Base-by-base conservation (phyloP, 257 asterid species). In the Petunia secreta region DNA sequence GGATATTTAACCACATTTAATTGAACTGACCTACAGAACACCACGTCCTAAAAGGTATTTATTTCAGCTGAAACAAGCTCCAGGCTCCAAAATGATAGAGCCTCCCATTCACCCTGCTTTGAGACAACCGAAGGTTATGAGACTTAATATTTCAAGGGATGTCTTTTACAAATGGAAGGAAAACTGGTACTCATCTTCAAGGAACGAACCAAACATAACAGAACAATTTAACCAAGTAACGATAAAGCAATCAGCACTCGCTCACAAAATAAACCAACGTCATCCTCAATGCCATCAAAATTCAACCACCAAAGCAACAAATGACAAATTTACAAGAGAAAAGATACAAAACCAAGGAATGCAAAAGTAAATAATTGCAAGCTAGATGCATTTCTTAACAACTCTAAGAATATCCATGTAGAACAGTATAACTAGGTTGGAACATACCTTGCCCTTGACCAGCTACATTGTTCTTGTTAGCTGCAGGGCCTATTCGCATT, bases 401-500 rank as follows among this genome's bases (percentile, higher is more conserved):
- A 80, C 82, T 62, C 80, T 71, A 77, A 40, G 60, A 71, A 79
- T 78, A 84, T 44, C 75, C 38, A 73, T 50, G 13, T 50, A 55
- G 78, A 46, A n/a, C 82, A 83, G 57, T 60, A 48, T 25, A 44
- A 63, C 10, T 60, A 50, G 50, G 59, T n/a, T 66, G 11, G 39
- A 76, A 52, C 80, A 82, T 87, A 93, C 98, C 97, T 84, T 85
- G 91, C 34, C 88, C 87, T 91, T 89, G 94, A 73, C 90, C 88
- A 78, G 89, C 89, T 41, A 85, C 50, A 78, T 85, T 87, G 81
- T 93, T 97, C 85, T 95, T 95, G 91, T 89, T 95, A 75, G 98
- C 93, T 82, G 98, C 98, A 14, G 92, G 95, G 75, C 98, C 98
- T 83, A 93, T 85, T 59, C 98, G 89, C 98, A 95, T 95, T 48